A percentile compares a stretch with the other conserved stretches of the same genome.
Conservation (phyloP, 192 early-diverging fungal species). For the Haplosporangium gracile region DNA sequence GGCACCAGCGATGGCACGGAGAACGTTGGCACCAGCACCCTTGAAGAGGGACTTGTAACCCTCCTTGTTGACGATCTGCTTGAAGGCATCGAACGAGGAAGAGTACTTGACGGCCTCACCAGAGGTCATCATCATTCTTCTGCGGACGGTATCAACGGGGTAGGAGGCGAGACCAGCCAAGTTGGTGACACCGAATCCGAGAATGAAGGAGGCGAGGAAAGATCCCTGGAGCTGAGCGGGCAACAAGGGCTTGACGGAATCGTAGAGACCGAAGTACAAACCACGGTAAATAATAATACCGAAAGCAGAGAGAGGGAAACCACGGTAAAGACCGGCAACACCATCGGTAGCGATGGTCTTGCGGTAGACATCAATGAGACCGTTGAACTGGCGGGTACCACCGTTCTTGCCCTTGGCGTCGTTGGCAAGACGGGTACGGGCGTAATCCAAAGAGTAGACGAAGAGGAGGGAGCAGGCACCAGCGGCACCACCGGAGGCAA, state of each 20-base stretch:
- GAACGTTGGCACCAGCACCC: conserved; percentile 99
- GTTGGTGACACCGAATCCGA: conserved; percentile 86
- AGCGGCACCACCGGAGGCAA: conserved; percentile 97
- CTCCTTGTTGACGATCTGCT: conserved; percentile 92
- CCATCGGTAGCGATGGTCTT: conserved; percentile 89
- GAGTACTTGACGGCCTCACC: conserved; percentile 92
- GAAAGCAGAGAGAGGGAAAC: conserved; percentile 62
- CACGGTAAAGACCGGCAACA: conserved; percentile 96
- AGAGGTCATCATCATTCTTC: conserved; percentile 97
- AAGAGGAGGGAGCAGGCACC: conserved; percentile 80
- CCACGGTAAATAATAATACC: conserved; percentile 56
- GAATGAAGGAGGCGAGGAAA: conserved; percentile 65
- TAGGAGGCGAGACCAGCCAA: conserved; percentile 92
- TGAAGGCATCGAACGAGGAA: conserved; percentile 86
- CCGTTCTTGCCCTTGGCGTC: conserved; percentile 85
- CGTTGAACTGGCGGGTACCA: conserved; percentile 94
- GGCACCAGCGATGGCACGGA: conserved; percentile 98
- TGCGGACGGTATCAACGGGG: conserved; percentile 97
- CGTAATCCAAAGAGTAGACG: conserved; percentile 98
- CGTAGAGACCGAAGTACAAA: conserved; percentile 80
- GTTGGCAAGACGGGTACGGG: conserved; percentile 98
- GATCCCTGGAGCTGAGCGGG: conserved; percentile 45
- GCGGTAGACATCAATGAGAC: conserved; percentile 89
- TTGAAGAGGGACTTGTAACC: conserved; percentile 97
- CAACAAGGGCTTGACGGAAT: conserved; percentile 65